Conservation (phyloP, 2,329 filamentous ascomycete genomes). For the Herpomyces periplanetae region DNA sequence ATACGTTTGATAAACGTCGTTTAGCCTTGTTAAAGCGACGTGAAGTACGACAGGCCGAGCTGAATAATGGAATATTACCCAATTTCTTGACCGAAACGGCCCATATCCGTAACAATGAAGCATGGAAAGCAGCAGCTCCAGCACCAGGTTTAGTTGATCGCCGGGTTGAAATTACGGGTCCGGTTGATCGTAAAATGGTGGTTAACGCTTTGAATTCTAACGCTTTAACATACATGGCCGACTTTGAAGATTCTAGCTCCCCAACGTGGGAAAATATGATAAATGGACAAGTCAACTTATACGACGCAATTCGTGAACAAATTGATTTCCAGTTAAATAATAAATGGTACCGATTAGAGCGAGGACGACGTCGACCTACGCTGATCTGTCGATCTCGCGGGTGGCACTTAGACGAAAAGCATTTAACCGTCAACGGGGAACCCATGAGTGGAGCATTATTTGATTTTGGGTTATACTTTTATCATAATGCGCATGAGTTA, state of each 20-base stretch:
- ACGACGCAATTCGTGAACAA: conserved; percentile 70
- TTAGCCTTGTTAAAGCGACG: conserved; percentile 63
- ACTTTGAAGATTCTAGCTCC: conserved; percentile 84
- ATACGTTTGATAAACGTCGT: conserved; percentile 61
- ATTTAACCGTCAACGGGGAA: conserved; percentile 77
- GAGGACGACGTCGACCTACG: conserved; percentile 47
- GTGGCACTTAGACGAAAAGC: conserved; percentile 96
- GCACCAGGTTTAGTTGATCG: conserved; percentile 74
- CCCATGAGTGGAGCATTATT: conserved; percentile 70
- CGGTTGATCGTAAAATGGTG: conserved; percentile 94
- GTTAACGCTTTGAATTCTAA: conserved; percentile 84
- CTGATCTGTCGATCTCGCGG: conserved; percentile 76
- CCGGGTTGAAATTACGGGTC: conserved; percentile 81
- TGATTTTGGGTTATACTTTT: conserved; percentile 96
- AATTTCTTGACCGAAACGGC: conserved; percentile 88
- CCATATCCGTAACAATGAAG: conserved; percentile 66
- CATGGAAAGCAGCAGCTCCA: conserved; percentile 68
- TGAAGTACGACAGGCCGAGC: conserved; percentile 49
- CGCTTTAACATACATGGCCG: conserved; percentile 97
- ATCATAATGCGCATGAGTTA: conserved; percentile 75
- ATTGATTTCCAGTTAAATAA: conserved; percentile 80
- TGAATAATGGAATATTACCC: conserved; percentile 52
- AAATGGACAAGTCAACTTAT: conserved; percentile 85
- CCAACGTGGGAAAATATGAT: conserved; percentile 99
- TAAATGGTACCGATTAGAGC: conserved; percentile 92